A percentile compares a stretch with the other conserved stretches of the same genome.
These are phyloP conservation scores for Fomitopsis pinicola DNA, from an alignment of 1,284 basidiomycete species.

Conservation along the genomic window DNA sequence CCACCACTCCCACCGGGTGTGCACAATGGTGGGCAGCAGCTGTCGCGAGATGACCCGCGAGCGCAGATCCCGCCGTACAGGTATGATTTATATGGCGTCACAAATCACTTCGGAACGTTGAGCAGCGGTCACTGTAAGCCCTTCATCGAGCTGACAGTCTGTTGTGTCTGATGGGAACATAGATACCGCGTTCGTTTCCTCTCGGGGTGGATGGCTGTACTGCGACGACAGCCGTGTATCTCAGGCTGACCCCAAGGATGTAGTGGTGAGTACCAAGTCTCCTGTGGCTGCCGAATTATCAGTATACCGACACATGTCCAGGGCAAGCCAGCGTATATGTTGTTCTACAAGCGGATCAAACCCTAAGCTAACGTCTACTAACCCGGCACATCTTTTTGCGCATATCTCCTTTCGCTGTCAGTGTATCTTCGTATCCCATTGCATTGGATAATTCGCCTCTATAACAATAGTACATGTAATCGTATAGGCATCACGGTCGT, in stretches of 20 bases:
- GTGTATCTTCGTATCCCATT: slow-evolving; percentile 26
- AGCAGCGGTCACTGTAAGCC: slow-evolving; percentile 89
- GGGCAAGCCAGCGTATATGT: slow-evolving; percentile 84
- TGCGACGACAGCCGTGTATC: slow-evolving; percentile 85
- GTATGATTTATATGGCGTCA: slow-evolving; percentile 88
- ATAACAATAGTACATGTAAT: slow-evolving; percentile 34
- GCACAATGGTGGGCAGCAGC: slow-evolving; percentile 34
- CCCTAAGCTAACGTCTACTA: slow-evolving; percentile 33
- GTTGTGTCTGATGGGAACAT: slow-evolving; percentile 1
- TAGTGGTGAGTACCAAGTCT: slow-evolving; percentile 65
- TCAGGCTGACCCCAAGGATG: slow-evolving; percentile 66
- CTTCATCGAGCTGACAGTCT: background rate
- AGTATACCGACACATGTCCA: slow-evolving; percentile 26
- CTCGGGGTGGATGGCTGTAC: slow-evolving; percentile 78
- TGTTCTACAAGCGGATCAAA: slow-evolving; percentile 79
- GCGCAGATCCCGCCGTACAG: slow-evolving; percentile 79
- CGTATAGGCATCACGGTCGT: slow-evolving; percentile 16
- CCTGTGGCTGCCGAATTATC: background rate
- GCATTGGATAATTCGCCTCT: slow-evolving; percentile 24
- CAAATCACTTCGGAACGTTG: slow-evolving; percentile 89
- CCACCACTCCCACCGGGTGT: slow-evolving; percentile 65
- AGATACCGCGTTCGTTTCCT: slow-evolving; percentile 87
- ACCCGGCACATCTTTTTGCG: slow-evolving; percentile 20
- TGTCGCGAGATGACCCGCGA: slow-evolving; percentile 66
- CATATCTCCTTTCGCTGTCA: slow-evolving; percentile 29